Evolutionary conservation across 1,139 yeast species (phyloP), one percentile per base, ranked within the genome.

Genomic region (Kurtzmaniella quercitrusa): DNA sequence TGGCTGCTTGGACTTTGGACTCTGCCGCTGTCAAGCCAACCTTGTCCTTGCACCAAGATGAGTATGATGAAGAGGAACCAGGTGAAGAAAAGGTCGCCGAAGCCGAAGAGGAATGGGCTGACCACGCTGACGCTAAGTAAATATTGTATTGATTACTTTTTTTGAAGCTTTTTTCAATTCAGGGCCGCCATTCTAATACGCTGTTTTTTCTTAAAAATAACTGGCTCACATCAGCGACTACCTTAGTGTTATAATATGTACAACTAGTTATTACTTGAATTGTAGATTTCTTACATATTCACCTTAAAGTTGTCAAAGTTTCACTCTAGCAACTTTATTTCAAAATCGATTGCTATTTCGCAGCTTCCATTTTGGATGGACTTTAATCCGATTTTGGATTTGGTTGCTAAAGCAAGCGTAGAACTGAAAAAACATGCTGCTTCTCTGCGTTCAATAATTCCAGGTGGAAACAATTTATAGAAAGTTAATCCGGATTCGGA

Each of bases 1-100:
- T 93, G 64, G 93, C 94, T 55, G 81, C 89, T 53, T 93, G 98
- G 98, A 93, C 98, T 55, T 78, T 89, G 61, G 98, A 91, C 70
- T 80, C 88, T 57, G 96, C 98, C 54, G 89, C 83, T 54, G 96
- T 91, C 59, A 91, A 87, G 78, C 98, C 98, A 57, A 82, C 96
- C 50, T 78, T 91, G 60, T 85, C 95, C 43, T 82, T 89, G 63
- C 89, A 87, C 66, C 91, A 88, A 62, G 84, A 78, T 44, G 84
- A 79, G 51, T 82, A 79, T 54, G 82, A 76, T 44, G 86, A 80
- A 50, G 83, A 78, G 44, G 81, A 71, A 50, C 74, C 77, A 53
- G 78, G 71, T 48, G 82, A 69, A 45, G 78, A 74, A 56, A 71
- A 59, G 42, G 75, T 74, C 60, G 77, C 71, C 46, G 81, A 73